phyloP scores from a whole-genome alignment of 306 rosid genomes.

The Elaeagnus macrophylla region DNA sequence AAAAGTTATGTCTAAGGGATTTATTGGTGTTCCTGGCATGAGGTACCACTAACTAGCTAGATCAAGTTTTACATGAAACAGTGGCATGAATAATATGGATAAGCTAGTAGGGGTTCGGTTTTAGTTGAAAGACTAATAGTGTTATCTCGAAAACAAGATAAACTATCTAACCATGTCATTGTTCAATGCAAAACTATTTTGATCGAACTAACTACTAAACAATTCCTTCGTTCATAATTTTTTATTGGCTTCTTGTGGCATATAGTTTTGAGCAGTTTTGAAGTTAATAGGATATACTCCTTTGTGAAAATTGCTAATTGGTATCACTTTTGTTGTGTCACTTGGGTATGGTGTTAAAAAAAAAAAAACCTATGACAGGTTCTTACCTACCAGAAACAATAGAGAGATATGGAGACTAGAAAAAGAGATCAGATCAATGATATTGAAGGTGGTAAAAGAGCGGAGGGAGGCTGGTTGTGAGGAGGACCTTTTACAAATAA shows the following conservation, averaged over 20 bases:
- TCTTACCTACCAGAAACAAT: conserved; percentile 48
- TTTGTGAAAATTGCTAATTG: neutral
- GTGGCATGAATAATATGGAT: too few relatives aligned
- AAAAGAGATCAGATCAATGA: conserved; percentile 42
- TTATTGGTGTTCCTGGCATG: conserved; percentile 49
- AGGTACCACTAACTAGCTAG: conserved; percentile 19
- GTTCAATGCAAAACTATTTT: too few relatives aligned
- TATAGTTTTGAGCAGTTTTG: too few relatives aligned
- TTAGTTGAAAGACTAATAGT: too few relatives aligned
- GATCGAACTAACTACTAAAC: too few relatives aligned
- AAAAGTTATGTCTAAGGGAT: conserved; percentile 27
- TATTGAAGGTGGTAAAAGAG: conserved; percentile 32
- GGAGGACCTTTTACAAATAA: conserved; percentile 66
- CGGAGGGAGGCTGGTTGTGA: conserved; percentile 26
- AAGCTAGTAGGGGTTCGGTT: too few relatives aligned
- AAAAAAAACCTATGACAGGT: conserved; percentile 21
- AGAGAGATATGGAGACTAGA: conserved; percentile 49
- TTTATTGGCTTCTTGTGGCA: too few relatives aligned
- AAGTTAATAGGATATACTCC: too few relatives aligned
- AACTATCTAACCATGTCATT: too few relatives aligned
- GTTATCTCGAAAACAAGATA: too few relatives aligned
- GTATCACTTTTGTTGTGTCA: neutral
- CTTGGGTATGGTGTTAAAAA: neutral
- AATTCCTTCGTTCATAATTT: too few relatives aligned
- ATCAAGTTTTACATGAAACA: neutral